These are phyloP conservation scores for Geranium incanum DNA, from an alignment of 441 rosid genomes.

Conservation along the genomic window DNA sequence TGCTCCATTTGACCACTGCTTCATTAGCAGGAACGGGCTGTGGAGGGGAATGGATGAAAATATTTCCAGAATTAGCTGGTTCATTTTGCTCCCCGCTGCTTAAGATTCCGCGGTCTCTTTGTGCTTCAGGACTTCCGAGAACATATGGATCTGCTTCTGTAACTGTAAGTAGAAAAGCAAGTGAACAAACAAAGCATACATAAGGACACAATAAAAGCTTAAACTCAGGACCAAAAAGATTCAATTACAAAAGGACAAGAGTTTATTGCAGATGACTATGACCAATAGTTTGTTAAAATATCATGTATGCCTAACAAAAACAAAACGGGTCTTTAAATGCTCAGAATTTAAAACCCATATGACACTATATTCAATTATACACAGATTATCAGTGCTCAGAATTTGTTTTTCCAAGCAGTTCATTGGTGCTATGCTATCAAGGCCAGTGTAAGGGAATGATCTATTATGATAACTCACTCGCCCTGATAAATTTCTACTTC, in stretches of 20 bases:
- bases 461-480: too few species aligned
- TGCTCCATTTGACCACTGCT: slow-evolving; percentile 83
- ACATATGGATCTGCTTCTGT: slow-evolving; percentile 35
- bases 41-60: slow-evolving; percentile 25
- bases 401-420: too few species aligned
- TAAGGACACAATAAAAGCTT: background rate
- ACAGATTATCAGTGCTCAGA: too few species aligned
- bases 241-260: background rate
- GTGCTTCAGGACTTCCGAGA: slow-evolving; percentile 34
- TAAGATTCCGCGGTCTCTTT: slow-evolving; percentile 49
- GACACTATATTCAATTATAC: too few species aligned
- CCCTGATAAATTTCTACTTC: background rate
- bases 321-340: background rate
- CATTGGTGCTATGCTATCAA: too few species aligned
- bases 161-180: slow-evolving; percentile 36
- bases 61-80: slow-evolving; percentile 57
- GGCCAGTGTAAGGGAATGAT: too few species aligned
- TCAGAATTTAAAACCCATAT: too few species aligned
- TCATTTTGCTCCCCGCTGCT: slow-evolving; percentile 67
- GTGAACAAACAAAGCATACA: slow-evolving; percentile 27
- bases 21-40: slow-evolving; percentile 33
- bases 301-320: background rate
- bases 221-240: background rate
- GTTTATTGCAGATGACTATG: background rate
- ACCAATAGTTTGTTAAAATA: background rate